Evolutionary conservation across 2,329 filamentous ascomycete genomes (phyloP).

Genomic region (Escovopsis weberi): DNA sequence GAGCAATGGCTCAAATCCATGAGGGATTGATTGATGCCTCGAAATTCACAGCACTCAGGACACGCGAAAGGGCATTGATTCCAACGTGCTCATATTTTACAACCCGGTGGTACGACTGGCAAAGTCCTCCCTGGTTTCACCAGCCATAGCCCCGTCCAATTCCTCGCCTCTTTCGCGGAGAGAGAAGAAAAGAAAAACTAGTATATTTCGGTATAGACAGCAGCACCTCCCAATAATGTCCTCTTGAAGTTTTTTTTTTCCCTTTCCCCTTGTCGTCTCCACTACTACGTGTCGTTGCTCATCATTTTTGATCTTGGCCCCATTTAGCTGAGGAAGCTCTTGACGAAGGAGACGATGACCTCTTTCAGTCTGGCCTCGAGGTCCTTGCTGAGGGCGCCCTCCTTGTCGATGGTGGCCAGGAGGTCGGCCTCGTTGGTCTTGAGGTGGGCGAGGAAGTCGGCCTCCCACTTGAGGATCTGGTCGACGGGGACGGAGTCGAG

Average conservation of each 20-base stretch:
- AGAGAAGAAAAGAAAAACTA: constrained; percentile 33
- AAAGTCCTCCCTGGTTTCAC: constrained; percentile 24
- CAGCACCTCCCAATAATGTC: constrained; percentile 19
- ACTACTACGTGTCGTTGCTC: constrained; percentile 15
- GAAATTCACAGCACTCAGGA: neutral
- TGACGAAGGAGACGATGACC: constrained; percentile 67
- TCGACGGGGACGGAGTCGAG: constrained; percentile 76
- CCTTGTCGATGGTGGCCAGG: constrained; percentile 78
- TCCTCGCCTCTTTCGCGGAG: constrained; percentile 25
- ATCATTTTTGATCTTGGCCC: constrained; percentile 10
- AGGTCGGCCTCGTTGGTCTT: constrained; percentile 80
- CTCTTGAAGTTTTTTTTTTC: constrained; percentile 2
- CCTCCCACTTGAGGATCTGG: constrained; percentile 90
- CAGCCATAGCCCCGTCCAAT: constrained; percentile 28
- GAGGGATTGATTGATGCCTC: neutral
- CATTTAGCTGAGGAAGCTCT: constrained; percentile 62
- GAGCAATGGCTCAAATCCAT: neutral
- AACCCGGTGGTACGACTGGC: constrained; percentile 38
- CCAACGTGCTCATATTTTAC: constrained; percentile 49
- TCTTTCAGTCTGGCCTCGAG: constrained; percentile 72
- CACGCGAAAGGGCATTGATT: constrained; percentile 33
- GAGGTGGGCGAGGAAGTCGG: constrained; percentile 85
- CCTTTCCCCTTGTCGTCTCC: constrained; percentile 8
- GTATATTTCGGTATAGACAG: constrained; percentile 34
- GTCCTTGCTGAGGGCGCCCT: constrained; percentile 93